A percentile compares a stretch with the other conserved stretches of the same genome.
Evolutionary conservation across 306 rosid species (phyloP).

Genomic region (Begonia loranthoides): DNA sequence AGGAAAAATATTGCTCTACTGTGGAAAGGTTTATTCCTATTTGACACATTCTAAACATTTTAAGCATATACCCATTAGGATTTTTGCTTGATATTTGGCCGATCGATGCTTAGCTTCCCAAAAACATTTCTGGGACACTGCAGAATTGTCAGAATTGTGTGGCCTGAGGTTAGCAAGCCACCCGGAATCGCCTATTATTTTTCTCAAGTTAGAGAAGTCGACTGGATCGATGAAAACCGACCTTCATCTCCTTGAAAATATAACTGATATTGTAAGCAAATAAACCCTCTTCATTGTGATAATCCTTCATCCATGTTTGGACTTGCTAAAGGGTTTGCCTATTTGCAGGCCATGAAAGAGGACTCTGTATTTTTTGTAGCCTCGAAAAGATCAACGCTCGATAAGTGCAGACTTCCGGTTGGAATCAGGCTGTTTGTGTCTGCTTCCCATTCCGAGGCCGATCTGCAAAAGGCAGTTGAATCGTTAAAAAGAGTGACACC

Average conservation of each 20-base stretch:
- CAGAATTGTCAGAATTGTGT: conserved; percentile 53
- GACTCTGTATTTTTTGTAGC: conserved; percentile 52
- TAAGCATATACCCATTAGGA: not conserved
- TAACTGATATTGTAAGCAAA: conserved; percentile 54
- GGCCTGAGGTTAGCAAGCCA: conserved; percentile 58
- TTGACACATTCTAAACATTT: conserved; percentile 1
- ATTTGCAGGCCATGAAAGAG: conserved; percentile 58
- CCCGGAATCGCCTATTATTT: conserved; percentile 81
- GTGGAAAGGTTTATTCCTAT: conserved; percentile 52
- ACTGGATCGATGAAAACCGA: conserved; percentile 53
- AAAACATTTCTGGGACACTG: too few relatives aligned
- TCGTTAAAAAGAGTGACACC: conserved; percentile 60
- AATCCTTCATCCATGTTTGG: conserved; percentile 3
- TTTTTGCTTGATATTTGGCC: too few relatives aligned
- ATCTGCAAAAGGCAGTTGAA: conserved; percentile 58
- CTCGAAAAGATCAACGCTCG: conserved; percentile 71
- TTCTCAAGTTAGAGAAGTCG: conserved; percentile 59
- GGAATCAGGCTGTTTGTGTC: conserved; percentile 80
- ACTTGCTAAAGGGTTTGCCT: conserved; percentile 2
- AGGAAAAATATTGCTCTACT: conserved; percentile 44
- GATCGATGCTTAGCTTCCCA: conserved; percentile 11
- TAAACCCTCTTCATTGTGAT: conserved; percentile 5
- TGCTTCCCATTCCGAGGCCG: conserved; percentile 71
- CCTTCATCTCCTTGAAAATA: conserved; percentile 50
- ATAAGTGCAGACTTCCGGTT: conserved; percentile 61